phyloP scores from a whole-genome alignment of 441 rosid species.

The Gossypium schwendimanii region DNA sequence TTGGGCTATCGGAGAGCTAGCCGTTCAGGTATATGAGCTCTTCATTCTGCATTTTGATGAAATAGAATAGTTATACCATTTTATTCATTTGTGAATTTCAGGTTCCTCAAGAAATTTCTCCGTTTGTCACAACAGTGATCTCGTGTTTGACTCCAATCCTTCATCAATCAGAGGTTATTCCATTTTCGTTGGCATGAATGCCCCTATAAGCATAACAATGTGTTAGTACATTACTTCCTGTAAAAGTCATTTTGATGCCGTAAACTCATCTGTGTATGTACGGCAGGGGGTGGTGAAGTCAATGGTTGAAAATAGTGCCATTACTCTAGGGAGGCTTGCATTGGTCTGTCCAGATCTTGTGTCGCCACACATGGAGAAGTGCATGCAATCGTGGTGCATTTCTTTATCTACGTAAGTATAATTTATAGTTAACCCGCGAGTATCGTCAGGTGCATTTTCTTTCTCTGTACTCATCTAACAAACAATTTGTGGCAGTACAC shows the following conservation, averaged over 20 bases:
- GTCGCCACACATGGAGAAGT: constrained; percentile 71
- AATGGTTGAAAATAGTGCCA: constrained; percentile 87
- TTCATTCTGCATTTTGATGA: background rate
- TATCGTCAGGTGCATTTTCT: background rate
- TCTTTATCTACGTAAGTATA: constrained; percentile 42
- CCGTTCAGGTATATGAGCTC: constrained; percentile 58
- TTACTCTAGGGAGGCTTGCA: constrained; percentile 93
- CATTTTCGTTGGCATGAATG: background rate
- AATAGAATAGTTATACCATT: constrained; percentile 2
- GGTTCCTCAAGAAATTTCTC: constrained; percentile 88
- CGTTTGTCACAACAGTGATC: constrained; percentile 70
- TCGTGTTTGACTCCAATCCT: constrained; percentile 74
- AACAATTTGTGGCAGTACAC: constrained; percentile 53
- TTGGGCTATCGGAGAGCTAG: constrained; percentile 99
- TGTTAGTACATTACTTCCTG: background rate
- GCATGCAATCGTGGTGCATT: constrained; percentile 71
- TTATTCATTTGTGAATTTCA: constrained; percentile 28
- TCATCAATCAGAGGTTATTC: constrained; percentile 68
- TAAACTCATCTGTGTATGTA: constrained; percentile 12
- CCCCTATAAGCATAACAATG: background rate
- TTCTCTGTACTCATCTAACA: background rate
- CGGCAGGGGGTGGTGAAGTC: constrained; percentile 78
- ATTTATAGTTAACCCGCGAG: background rate
- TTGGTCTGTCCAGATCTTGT: constrained; percentile 96
- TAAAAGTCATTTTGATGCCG: background rate